Base-by-base conservation (phyloP, 805 yeast genomes). In the Candida vaughaniae region DNA sequence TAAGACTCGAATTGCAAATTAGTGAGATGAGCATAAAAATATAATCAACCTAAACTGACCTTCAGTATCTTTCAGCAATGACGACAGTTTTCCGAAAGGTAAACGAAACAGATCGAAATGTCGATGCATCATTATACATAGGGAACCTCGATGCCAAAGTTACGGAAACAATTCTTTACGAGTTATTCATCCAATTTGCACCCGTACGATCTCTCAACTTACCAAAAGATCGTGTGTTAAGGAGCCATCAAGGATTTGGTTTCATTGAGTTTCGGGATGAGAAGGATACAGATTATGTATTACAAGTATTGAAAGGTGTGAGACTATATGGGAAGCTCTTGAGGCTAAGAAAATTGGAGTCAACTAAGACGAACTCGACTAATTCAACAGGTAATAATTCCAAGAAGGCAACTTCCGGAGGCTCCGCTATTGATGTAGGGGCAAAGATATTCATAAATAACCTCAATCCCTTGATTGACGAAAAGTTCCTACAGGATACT, bases 111-210 rank as follows among this genome's bases (percentile, higher is more conserved):
- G 80, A 79, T 31, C 64, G 80, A 33, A 79, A 81, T 50, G 75
- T 73, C 35, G 79, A 77, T 27, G 76, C 79, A 2, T 75, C 95
- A 1, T 56, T 89, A 1, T 89, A 86, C 54, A 73, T 89, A 11
- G 96, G 97, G 1, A 87, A 89, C 47, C 61, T 93, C 3, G 96
- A 86, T 47, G 78, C 82, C 1, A 73, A 75, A 32, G 95, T 80
- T 4, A 78, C 80, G 1, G 95, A 86, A 49, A 62, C 70, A 2
- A 52, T 90, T 14, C 58, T 93, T 19, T 86, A 82, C 52, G 99
- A 93, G 57, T 71, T 93, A 15, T 80, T 89, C 56, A 58, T 85
- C 5, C 98, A 93, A 57, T 81, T 87, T 28, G 89, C 91, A 0
- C 95, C 96, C 0, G 74, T 91, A 2, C 67, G 66, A 26, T 69